Percentiles rank a stretch among this genome's conserved stretches.
These are phyloP conservation scores for Fusarium nurragi DNA, from an alignment of 2,329 filamentous ascomycete species.

Conservation along the genomic window DNA sequence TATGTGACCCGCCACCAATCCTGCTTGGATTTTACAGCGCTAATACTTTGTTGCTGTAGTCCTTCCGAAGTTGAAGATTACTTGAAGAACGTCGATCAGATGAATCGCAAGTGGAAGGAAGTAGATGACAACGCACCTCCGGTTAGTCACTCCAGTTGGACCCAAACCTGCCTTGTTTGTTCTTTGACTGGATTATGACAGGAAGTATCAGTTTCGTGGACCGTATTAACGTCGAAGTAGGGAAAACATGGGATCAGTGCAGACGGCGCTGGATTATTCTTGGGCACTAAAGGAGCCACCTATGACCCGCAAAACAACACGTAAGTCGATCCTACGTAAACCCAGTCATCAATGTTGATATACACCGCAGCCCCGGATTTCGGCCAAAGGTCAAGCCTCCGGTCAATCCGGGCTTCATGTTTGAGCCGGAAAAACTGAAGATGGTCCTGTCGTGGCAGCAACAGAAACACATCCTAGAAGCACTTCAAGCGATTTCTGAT, in stretches of 20 bases:
- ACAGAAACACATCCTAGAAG: not conserved
- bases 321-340: not conserved
- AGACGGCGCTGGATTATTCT: not conserved
- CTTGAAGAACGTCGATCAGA: not conserved
- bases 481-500: not conserved
- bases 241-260: not conserved
- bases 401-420: not conserved
- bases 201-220: not conserved
- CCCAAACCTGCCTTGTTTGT: not conserved
- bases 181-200: no score
- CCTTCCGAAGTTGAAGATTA: not conserved
- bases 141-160: not conserved
- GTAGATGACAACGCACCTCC: not conserved
- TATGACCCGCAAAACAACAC: conserved; percentile 1
- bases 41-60: not conserved
- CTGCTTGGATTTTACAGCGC: not conserved
- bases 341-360: not conserved
- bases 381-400: not conserved
- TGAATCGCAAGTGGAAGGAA: conserved; percentile 1
- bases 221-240: fast-evolving
- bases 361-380: not conserved
- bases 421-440: not conserved
- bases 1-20: not conserved
- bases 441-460: not conserved
- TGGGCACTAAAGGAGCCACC: not conserved